Evolutionary conservation across 202 grass and related monocot species (phyloP).

Genomic region (Zizania palustris): DNA sequence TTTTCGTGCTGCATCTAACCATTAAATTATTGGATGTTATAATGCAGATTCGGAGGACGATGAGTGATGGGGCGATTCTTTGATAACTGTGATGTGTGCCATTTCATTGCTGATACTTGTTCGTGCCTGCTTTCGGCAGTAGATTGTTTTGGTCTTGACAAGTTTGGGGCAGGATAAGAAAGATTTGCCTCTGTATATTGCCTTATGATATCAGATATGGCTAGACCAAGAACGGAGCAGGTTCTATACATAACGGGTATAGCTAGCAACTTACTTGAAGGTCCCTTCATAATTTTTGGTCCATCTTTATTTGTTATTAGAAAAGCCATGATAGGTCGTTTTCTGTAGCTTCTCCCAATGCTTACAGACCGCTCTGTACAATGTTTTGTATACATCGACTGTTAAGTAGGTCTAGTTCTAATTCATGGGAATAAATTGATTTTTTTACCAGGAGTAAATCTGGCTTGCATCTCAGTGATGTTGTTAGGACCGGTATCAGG

Average conservation of each 20-base stretch:
- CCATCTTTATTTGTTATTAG: conserved; percentile 46
- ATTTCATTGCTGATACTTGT: conserved; percentile 50
- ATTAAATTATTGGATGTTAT: conserved; percentile 32
- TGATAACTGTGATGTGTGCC: conserved; percentile 39
- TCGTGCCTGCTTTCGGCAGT: conserved; percentile 40
- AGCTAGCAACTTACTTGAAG: conserved; percentile 67
- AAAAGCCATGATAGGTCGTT: conserved; percentile 40
- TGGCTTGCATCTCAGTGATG: conserved; percentile 40
- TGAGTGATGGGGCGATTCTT: conserved; percentile 51
- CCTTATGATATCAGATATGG: conserved; percentile 44
- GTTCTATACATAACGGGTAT: conserved; percentile 63
- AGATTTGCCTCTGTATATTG: conserved; percentile 51
- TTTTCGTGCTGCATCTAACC: conserved; percentile 22
- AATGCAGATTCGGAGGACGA: conserved; percentile 80
- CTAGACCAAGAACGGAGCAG: conserved; percentile 46
- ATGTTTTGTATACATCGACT: conserved; percentile 55
- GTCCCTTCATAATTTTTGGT: conserved; percentile 50
- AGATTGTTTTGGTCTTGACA: conserved; percentile 42
- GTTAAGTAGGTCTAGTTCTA: conserved; percentile 59
- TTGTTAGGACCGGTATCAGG: no score
- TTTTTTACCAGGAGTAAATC: conserved; percentile 38
- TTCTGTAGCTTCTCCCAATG: conserved; percentile 35
- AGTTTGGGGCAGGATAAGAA: conserved; percentile 38
- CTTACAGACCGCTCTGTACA: conserved; percentile 44
- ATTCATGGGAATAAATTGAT: conserved; percentile 59